Evolutionary conservation across 257 asterid genomes (phyloP), one percentile per base, ranked within the genome.

Genomic region (Solanum rostratum): DNA sequence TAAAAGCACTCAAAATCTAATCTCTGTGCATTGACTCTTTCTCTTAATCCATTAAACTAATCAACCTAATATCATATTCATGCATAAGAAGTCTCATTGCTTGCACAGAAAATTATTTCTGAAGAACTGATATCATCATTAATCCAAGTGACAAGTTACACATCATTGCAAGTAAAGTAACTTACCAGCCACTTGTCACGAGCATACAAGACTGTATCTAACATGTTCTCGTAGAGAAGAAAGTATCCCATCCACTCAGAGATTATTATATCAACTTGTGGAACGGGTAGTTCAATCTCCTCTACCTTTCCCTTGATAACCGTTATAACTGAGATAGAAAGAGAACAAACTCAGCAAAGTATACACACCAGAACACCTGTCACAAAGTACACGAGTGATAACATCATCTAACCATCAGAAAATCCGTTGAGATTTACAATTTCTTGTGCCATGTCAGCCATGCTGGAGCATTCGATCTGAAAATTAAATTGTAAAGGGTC

Each of bases 211-310:
- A 96, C 98, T 27, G 97, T 92, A 92, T 93, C 86, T 76, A 96
- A 87, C 99, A 96, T 96, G 88, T 96, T 94, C 85, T 96, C 99
- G 24, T 96, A 96, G 39, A 96, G 94, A 84, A 96, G 84, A 88
- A 96, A 96, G 87, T 96, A 87, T 79, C 99, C 99, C 99, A 96
- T 96, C 99, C 99, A 96, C 90, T 97, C 99, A 7, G 99, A 97
- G 84, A 97, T 94, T 76, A 97, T 97, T 46, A 97, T 43, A 90
- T 97, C 99, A 79, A 97, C 99, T 87, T 95, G 87, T 86, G 95
- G 76, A 87, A 95, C 98, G 70, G 99, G 99, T 87, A 97, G 98
- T 89, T 95, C 98, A 86, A 95, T 88, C 86, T 97, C 98, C 91
- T 97, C 99, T 84, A 97, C 89, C 91, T 97, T 97, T 70, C 99